phyloP scores from a whole-genome alignment of 352 stramenopile species.

The Phytophthora pistaciae region DNA sequence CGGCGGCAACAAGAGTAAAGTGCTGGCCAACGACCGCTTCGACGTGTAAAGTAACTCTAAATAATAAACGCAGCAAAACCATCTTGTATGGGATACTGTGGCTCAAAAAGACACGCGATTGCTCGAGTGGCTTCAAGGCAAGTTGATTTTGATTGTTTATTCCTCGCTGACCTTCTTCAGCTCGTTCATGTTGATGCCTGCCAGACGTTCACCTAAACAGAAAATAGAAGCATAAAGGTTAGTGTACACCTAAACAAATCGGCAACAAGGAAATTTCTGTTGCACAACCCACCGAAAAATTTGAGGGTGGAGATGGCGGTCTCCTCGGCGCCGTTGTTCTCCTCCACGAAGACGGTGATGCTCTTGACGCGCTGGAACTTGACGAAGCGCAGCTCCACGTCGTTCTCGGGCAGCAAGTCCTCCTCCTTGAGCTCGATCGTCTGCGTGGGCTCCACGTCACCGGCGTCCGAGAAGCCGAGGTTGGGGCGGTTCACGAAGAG shows the following conservation, averaged over 20 bases:
- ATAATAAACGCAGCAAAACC: constrained; percentile 1
- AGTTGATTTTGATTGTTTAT: constrained; percentile 37
- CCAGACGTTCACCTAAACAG: constrained; percentile 64
- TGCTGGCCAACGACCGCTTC: constrained; percentile 72
- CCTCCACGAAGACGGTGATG: constrained; percentile 84
- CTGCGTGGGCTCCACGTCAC: constrained; percentile 78
- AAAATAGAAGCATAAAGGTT: constrained; percentile 14
- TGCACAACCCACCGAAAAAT: constrained; percentile 57
- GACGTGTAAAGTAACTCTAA: constrained; percentile 52
- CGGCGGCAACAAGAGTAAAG: constrained; percentile 74
- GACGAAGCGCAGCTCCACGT: constrained; percentile 82
- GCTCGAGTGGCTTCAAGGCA: constrained; percentile 6
- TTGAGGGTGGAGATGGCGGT: constrained; percentile 72
- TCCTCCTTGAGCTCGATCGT: constrained; percentile 68
- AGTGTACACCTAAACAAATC: not conserved
- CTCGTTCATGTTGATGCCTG: constrained; percentile 89
- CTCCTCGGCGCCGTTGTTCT: constrained; percentile 75
- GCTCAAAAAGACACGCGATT: constrained; percentile 1
- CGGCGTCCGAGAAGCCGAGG: constrained; percentile 76
- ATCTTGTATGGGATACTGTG: constrained; percentile 3
- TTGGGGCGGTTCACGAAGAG: constrained; percentile 80
- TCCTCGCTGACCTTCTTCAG: constrained; percentile 87
- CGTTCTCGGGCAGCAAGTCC: constrained; percentile 57
- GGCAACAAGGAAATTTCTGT: not conserved
- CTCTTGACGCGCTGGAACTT: constrained; percentile 86